These are phyloP conservation scores for Conticribra guillardii DNA, from an alignment of 108 stramenopile species.

Conservation along the genomic window DNA sequence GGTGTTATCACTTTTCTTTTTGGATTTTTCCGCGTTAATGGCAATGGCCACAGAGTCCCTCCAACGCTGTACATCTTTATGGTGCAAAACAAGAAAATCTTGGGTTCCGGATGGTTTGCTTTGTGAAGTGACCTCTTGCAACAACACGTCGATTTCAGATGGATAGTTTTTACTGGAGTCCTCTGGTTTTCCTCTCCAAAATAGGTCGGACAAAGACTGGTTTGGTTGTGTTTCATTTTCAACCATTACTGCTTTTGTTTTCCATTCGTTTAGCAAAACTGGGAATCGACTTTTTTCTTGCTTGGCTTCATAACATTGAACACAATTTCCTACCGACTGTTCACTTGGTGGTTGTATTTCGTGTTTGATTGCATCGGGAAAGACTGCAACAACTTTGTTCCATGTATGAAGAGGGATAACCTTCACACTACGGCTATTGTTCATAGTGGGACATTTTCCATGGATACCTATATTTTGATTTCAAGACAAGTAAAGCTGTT, in stretches of 20 bases:
- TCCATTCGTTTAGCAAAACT: constrained; percentile 46
- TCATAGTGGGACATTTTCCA: constrained; percentile 40
- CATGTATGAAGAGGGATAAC: constrained; percentile 46
- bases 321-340: constrained; percentile 39
- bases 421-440: constrained; percentile 37
- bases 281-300: constrained; percentile 27
- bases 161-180: too few species aligned
- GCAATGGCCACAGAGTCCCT: constrained; percentile 17
- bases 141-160: too few species aligned
- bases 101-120: too few species aligned
- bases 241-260: not conserved
- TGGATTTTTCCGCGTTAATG: constrained; percentile 17
- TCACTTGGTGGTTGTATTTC: constrained; percentile 14
- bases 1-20: constrained; percentile 19
- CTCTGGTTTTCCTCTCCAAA: too few species aligned
- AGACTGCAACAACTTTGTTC: constrained; percentile 54
- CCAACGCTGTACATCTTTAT: constrained; percentile 33
- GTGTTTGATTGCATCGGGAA: constrained; percentile 61
- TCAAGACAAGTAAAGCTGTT: too few species aligned
- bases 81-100: constrained; percentile 21
- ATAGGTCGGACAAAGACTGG: too few species aligned
- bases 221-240: not conserved
- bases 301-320: constrained; percentile 35
- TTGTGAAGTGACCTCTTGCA: too few species aligned
- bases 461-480: constrained; percentile 38